Evolutionary conservation across 176 grass and related monocot species (phyloP).

Genomic region (Musa itinerans): DNA sequence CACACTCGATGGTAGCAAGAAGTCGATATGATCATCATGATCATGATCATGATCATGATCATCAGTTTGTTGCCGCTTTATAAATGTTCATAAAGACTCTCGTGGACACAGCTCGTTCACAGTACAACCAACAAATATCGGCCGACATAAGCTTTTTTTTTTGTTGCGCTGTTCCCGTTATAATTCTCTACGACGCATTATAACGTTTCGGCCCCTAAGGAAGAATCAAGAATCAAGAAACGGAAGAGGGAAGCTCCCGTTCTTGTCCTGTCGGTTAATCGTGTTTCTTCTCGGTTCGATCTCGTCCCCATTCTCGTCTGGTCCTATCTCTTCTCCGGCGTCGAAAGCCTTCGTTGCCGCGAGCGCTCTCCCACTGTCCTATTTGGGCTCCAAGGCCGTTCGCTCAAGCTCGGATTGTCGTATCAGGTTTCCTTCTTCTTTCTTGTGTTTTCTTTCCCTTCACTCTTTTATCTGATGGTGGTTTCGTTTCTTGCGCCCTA

Average conservation of each 20-base stretch:
- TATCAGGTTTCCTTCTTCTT: conserved; percentile 34
- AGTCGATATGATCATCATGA: too few species aligned
- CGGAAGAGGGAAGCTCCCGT: background rate
- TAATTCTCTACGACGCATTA: background rate
- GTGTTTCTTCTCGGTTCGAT: background rate
- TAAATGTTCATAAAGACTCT: too few species aligned
- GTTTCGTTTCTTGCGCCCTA: background rate
- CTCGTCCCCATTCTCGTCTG: background rate
- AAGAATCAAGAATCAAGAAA: background rate
- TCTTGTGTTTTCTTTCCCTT: background rate
- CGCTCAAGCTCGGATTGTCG: conserved; percentile 56
- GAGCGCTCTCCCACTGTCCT: conserved; percentile 53
- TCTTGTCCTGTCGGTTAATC: conserved; percentile 1
- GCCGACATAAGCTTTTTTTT: background rate
- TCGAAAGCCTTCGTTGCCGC: conserved; percentile 59
- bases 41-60: too few species aligned
- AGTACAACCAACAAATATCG: background rate
- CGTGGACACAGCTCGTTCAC: too few species aligned
- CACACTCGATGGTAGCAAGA: too few species aligned
- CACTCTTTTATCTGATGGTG: background rate
- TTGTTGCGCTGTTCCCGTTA: background rate
- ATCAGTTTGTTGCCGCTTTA: too few species aligned
- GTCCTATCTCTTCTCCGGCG: conserved; percentile 28
- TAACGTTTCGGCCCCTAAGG: background rate
- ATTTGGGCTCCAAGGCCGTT: conserved; percentile 52